Evolutionary conservation across 2,329 filamentous ascomycete genomes (phyloP).

Genomic region (Metarhizium robertsii): DNA sequence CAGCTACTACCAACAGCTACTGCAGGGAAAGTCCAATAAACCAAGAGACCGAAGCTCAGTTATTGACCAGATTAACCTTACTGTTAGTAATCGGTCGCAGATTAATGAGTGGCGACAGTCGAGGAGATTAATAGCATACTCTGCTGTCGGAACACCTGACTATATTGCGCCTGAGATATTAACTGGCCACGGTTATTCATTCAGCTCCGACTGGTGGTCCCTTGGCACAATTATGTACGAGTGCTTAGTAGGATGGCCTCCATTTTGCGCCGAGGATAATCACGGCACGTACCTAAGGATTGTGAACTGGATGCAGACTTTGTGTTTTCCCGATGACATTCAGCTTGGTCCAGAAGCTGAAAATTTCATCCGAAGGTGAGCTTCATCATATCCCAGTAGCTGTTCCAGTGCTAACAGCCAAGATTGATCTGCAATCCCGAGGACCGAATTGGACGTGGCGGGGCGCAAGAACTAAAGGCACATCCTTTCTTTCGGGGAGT

Average conservation of each 20-base stretch:
- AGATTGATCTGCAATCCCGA: slow-evolving; percentile 92
- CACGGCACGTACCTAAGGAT: slow-evolving; percentile 98
- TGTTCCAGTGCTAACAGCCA: neutral
- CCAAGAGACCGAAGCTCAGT: slow-evolving; percentile 81
- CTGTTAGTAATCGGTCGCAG: slow-evolving; percentile 90
- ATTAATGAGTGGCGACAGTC: slow-evolving; percentile 99
- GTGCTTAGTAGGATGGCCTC: slow-evolving; percentile 95
- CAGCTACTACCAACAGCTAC: slow-evolving; percentile 90
- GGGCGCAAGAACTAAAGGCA: slow-evolving; percentile 82
- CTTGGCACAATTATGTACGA: slow-evolving; percentile 99
- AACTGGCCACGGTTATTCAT: slow-evolving; percentile 89
- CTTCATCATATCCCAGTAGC: slow-evolving; percentile 5
- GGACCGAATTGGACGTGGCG: slow-evolving; percentile 77
- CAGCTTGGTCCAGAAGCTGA: slow-evolving; percentile 81
- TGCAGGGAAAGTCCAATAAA: slow-evolving; percentile 63
- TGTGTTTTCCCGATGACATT: slow-evolving; percentile 95
- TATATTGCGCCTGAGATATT: slow-evolving; percentile 99
- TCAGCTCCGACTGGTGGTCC: slow-evolving; percentile 98
- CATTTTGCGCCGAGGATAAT: slow-evolving; percentile 97
- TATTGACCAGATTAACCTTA: slow-evolving; percentile 94
- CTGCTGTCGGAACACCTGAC: slow-evolving; percentile 93
- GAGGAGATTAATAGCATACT: slow-evolving; percentile 90
- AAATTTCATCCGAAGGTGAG: slow-evolving; percentile 81
- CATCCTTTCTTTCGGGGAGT: slow-evolving; percentile 96
- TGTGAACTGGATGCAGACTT: slow-evolving; percentile 90